phyloP scores from a whole-genome alignment of 139 green algal species.

The Dunaliella sp. region DNA sequence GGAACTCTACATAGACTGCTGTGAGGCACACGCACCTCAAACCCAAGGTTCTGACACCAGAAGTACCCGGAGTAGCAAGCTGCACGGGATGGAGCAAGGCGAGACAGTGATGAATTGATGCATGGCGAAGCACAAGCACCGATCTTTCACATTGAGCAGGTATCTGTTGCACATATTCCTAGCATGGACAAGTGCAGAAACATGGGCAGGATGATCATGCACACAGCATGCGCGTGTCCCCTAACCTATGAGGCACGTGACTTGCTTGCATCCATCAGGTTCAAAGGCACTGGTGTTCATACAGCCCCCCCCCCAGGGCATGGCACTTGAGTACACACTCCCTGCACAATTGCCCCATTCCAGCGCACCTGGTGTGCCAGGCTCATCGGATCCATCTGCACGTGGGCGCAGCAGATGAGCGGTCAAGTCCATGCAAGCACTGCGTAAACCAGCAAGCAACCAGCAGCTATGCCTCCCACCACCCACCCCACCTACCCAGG shows the following conservation, averaged over 20 bases:
- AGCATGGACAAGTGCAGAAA: too few species aligned
- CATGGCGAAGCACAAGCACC: too few species aligned
- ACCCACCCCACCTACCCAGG: neutral
- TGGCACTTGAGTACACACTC: too few species aligned
- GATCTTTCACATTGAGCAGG: too few species aligned
- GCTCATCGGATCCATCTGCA: slow-evolving; percentile 89
- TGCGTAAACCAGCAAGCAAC: neutral
- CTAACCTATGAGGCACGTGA: too few species aligned
- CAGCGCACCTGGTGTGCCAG: slow-evolving; percentile 49
- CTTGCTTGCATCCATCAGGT: too few species aligned
- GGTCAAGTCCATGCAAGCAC: neutral
- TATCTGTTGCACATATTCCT: too few species aligned
- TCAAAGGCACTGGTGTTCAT: too few species aligned
- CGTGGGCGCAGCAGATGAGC: neutral
- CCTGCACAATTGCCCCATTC: too few species aligned
- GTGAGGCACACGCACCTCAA: slow-evolving; percentile 23
- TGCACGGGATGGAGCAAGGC: slow-evolving; percentile 31
- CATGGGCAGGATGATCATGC: too few species aligned
- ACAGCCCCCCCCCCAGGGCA: too few species aligned
- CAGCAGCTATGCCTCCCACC: neutral
- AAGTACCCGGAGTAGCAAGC: slow-evolving; percentile 83
- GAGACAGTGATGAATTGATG: too few species aligned
- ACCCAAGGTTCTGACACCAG: slow-evolving; percentile 83
- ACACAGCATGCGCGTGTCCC: neutral
- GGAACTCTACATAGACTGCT: neutral